Base-by-base conservation (phyloP, 257 asterid species). In the Mitragyna speciosa region DNA sequence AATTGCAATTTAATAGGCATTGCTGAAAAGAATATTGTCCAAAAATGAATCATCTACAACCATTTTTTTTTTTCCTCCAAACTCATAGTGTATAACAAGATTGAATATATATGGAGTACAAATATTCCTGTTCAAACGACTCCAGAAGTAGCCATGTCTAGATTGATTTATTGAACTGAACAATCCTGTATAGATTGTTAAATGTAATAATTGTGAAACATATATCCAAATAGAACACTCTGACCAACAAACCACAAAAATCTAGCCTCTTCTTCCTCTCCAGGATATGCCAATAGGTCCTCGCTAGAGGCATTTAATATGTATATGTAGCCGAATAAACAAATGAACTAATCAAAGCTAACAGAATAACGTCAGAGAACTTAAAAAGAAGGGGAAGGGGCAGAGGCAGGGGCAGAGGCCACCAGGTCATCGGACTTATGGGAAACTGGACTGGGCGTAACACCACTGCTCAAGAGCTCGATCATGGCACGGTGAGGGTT, bases 401-500 rank as follows among this genome's bases (percentile, higher is more conserved):
- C 74, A 3, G 88, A 81, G 2, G 89, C 85, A 5, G 89, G 84
- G 31, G 87, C 87, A 52, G 51, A 70, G 15, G 80, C 86, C 39
- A 12, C 73, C 39, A 82, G 8, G 39, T 72, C 30, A n/a, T 72
- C 64, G 11, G 70, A 41, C 48, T 73, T 73, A 5, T 81, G 36
- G 16, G 81, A 81, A 63, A 16, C 56, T 4, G 87, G 88, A 54
- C 81, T 89, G 8, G 87, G 79, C 11, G 85, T 90, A 63, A 68
- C 92, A 12, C 93, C 91, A 45, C 84, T 86, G 88, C 95, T 92
- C 77, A 88, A 64, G 31, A 92, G 85, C 88, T 84, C 92, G 61
- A 85, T 5, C 96, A 90, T 89, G 20, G 92, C 89, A 15, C 97
- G 91, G 79, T 61, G 96, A 63, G 94, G 91, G 81, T 77, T 88